Percentiles rank a stretch among this genome's conserved stretches.
Conservation (phyloP, 495 filamentous ascomycete genomes). For the Talaromyces nanjingensis region DNA sequence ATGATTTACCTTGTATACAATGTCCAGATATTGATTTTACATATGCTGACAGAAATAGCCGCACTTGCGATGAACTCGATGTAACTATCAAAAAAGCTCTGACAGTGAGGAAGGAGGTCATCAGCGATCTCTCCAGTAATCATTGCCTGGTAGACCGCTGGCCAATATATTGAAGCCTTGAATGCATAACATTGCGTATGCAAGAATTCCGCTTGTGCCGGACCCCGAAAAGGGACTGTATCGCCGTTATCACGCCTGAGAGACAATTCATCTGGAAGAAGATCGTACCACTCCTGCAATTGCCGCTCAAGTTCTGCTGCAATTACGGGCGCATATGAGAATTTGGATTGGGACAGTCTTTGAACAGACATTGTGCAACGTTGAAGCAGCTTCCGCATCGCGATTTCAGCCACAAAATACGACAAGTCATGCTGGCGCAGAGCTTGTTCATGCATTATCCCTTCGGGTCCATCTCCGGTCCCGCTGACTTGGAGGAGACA, state of each 20-base stretch:
- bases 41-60: not conserved
- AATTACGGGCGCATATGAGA: constrained; percentile 4
- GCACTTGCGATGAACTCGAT: not conserved
- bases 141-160: not conserved
- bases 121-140: not conserved
- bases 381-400: constrained; percentile 3
- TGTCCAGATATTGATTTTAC: constrained; percentile 1
- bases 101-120: constrained; percentile 2
- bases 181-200: constrained; percentile 4
- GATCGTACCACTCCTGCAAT: constrained; percentile 1
- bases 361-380: constrained; percentile 1
- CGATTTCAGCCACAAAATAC: constrained; percentile 3
- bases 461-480: not conserved
- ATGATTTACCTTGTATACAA: not conserved
- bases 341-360: not conserved
- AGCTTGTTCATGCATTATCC: constrained; percentile 1
- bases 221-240: not conserved
- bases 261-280: constrained; percentile 2
- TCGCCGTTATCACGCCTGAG: constrained; percentile 3
- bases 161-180: constrained; percentile 3
- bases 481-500: not conserved
- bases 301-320: constrained; percentile 1
- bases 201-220: constrained; percentile 2
- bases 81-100: constrained; percentile 1
- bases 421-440: constrained; percentile 1